A percentile compares a stretch with the other conserved stretches of the same genome.
phyloP scores from a whole-genome alignment of 2,329 filamentous ascomycete species.

The Paraphoma chrysanthemicola region DNA sequence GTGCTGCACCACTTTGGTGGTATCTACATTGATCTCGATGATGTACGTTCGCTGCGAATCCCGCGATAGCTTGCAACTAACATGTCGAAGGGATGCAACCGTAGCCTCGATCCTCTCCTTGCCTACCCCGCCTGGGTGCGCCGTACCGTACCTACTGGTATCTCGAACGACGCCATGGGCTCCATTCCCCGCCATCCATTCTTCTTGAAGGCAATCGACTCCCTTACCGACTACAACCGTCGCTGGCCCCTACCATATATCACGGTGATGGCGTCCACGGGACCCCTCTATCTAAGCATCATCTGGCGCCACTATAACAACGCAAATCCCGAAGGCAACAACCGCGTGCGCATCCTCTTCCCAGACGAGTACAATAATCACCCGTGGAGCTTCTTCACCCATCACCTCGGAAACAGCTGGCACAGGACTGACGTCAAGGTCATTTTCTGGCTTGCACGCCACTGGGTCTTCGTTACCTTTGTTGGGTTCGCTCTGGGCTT shows the following conservation, averaged over 20 bases:
- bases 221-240: conserved; percentile 70
- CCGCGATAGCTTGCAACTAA: background rate
- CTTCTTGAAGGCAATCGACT: conserved; percentile 73
- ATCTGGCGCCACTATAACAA: conserved; percentile 77
- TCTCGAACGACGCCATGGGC: conserved; percentile 83
- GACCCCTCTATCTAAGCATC: conserved; percentile 77
- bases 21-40: conserved; percentile 82
- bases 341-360: conserved; percentile 72
- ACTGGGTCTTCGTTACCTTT: conserved; percentile 64
- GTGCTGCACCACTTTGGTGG: conserved; percentile 78
- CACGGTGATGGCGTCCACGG: conserved; percentile 80
- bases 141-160: conserved; percentile 76
- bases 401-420: conserved; percentile 70
- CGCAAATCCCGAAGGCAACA: conserved; percentile 54
- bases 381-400: conserved; percentile 75
- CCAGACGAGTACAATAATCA: conserved; percentile 73
- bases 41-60: conserved; percentile 51
- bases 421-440: conserved; percentile 68
- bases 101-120: conserved; percentile 71
- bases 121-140: conserved; percentile 74
- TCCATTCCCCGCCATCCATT: conserved; percentile 75
- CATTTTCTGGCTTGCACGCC: conserved; percentile 68
- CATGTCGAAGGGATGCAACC: conserved; percentile 66
- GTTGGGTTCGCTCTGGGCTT: conserved; percentile 61
- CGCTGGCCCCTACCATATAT: conserved; percentile 76